Evolutionary conservation across 495 filamentous ascomycete genomes (phyloP).

Genomic region (Neurospora sp.): DNA sequence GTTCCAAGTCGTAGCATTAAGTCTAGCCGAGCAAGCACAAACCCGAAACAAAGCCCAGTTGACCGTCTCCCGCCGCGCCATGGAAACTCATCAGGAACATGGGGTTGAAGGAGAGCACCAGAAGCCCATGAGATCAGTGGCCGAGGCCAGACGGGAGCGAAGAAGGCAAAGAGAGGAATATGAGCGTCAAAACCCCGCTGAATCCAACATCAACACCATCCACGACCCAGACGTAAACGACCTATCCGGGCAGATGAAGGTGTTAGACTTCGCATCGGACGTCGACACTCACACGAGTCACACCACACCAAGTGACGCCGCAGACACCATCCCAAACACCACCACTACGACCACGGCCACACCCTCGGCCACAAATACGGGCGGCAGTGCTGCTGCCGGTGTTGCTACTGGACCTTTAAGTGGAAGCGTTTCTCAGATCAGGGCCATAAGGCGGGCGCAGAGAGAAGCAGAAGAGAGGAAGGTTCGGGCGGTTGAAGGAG

Average conservation of each 20-base stretch:
- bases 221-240: neutral
- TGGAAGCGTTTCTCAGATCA: neutral
- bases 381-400: neutral
- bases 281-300: neutral
- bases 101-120: no score
- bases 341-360: neutral
- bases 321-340: neutral
- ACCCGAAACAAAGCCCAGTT: neutral
- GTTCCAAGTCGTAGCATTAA: neutral
- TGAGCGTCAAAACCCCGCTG: neutral
- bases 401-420: neutral
- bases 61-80: no score
- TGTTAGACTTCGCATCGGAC: neutral
- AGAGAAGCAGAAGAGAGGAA: neutral
- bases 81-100: no score
- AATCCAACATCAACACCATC: neutral
- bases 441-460: neutral
- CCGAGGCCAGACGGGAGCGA: no score
- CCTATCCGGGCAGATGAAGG: neutral
- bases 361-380: no score
- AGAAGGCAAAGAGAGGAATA: neutral
- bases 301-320: neutral
- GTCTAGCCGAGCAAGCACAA: neutral
- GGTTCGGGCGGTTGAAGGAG: neutral
- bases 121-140: no score